Evolutionary conservation across 495 filamentous ascomycete species (phyloP), one percentile per base, ranked within the genome.

Genomic region (Astrothelium subdiscretum): DNA sequence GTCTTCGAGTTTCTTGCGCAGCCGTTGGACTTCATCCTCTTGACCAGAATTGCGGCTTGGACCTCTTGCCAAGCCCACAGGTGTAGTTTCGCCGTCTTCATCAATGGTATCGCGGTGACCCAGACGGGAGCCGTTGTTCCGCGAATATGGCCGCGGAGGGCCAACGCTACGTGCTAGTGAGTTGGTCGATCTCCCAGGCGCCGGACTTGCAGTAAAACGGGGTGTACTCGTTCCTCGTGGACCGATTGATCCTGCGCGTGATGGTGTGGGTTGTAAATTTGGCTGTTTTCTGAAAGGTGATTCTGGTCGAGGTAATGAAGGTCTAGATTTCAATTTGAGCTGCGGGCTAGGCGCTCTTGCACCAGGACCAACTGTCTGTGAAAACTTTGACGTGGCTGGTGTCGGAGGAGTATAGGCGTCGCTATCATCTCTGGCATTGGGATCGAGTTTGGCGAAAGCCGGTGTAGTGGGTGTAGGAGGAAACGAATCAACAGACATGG

Each of bases 231-330:
- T 67, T 20, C 65, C 67, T 38, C 74, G 77, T 13, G 78, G 77
- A 31, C 83, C 76, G 12, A 83, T 80, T 15, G 81, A 78, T 40
- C 82, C 77, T 52, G 78, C 73, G 13, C 71, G 57, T 11, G 57
- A 79, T 3, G 83, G 82, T 5, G 85, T 84, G 62, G 84, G 73
- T 43, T 67, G 70, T 20, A 77, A 68, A 65, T 70, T 78, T 11
- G 77, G 80, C 52, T 80, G 71, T 65, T 77, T 84, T 59, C 88
- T 79, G 27, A 88, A 75, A 8, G 92, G 92, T 0, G 90, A 95
- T 61, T 95, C 92, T 2, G 92, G 88, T 24, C 90, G 86, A 62
- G 89, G 87, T 43, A 97, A 77, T 32, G 94, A 96, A 5, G 87
- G 85, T 51, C 87, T 83, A 22, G 83, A 74, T 68, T 83, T 85